Base-by-base conservation (phyloP, 805 yeast species). In the Cyberlindnera petersonii region DNA sequence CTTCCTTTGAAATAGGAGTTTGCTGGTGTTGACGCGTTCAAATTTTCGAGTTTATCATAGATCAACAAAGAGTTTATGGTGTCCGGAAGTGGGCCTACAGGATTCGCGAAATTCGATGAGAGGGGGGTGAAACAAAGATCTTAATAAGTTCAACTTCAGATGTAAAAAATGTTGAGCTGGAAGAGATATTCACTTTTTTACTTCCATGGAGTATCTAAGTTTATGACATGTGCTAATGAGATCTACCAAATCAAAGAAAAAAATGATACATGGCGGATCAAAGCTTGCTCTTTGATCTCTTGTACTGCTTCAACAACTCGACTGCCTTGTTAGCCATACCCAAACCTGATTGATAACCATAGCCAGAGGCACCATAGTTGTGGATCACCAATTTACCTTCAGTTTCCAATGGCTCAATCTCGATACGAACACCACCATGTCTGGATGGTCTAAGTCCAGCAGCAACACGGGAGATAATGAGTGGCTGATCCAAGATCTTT, bases 361-460 rank as follows among this genome's bases (percentile, higher is more conserved):
- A 75, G 0, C 84, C 85, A 41, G 75, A 61, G 10, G 82, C 79
- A 31, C 93, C 93, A 50, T 82, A 81, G 58, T 82, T 79, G 55
- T 86, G 94, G 17, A 86, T 66, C 14, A 81, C 53, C 2, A 67
- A 40, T 38, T 65, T 63, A 3, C 71, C 75, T 17, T 61, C 64
- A 9, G 59, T 64, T 22, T 31, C 24, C 11, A 63, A 60, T 4
- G 39, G 43, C 49, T 80, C 83, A 30, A 60, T 57, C 54, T 82
- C 93, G 30, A 86, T 74, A 37, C 94, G 67, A 6, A 74, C 78
- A 5, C 94, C 94, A 11, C 89, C 93, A 28, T 74, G 69, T 53
- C 94, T 71, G 26, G 80, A 68, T 6, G 95, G 95, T 47, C 95
- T 71, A 31, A 83, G 65, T 0, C 94, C 95, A 6, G 88, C 79